Evolutionary conservation across 352 stramenopile genomes (phyloP).

Genomic region (Elongisporangium anandrum): DNA sequence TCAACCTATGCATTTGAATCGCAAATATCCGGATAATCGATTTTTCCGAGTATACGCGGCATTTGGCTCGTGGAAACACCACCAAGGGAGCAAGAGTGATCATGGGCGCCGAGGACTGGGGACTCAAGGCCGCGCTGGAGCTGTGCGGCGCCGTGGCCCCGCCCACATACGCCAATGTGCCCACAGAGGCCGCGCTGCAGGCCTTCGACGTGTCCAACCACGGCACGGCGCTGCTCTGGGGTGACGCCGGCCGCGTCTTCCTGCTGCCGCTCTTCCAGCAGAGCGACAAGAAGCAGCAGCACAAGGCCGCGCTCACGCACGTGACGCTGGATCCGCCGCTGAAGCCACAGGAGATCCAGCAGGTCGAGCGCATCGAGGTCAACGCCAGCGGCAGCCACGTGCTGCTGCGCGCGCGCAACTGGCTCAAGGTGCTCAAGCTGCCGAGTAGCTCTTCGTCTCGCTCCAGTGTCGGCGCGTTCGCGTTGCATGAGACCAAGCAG

Average conservation of each 20-base stretch:
- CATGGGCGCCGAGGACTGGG: constrained; percentile 38
- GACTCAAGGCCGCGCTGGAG: constrained; percentile 45
- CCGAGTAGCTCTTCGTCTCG: constrained; percentile 12
- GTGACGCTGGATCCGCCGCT: constrained; percentile 59
- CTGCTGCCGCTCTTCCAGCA: constrained; percentile 52
- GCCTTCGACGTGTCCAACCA: constrained; percentile 68
- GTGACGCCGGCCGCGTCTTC: constrained; percentile 40
- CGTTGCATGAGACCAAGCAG: background rate
- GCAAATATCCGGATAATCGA: background rate
- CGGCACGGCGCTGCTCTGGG: constrained; percentile 42
- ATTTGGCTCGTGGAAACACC: background rate
- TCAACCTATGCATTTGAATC: too few species aligned
- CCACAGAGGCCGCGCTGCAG: constrained; percentile 45
- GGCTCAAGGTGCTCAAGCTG: constrained; percentile 59
- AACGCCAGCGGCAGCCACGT: constrained; percentile 51
- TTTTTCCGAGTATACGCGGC: background rate
- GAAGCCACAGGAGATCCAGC: constrained; percentile 28
- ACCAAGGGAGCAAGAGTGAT: background rate
- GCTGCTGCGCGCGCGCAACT: constrained; percentile 48
- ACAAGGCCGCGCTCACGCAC: constrained; percentile 26
- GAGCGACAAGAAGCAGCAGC: background rate
- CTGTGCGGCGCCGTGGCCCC: constrained; percentile 53
- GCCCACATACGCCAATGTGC: constrained; percentile 46
- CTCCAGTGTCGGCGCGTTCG: background rate
- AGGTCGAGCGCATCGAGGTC: constrained; percentile 57